Evolutionary conservation across 2,329 filamentous ascomycete genomes (phyloP), one percentile per base, ranked within the genome.

Genomic region (Clathrospora elynae): DNA sequence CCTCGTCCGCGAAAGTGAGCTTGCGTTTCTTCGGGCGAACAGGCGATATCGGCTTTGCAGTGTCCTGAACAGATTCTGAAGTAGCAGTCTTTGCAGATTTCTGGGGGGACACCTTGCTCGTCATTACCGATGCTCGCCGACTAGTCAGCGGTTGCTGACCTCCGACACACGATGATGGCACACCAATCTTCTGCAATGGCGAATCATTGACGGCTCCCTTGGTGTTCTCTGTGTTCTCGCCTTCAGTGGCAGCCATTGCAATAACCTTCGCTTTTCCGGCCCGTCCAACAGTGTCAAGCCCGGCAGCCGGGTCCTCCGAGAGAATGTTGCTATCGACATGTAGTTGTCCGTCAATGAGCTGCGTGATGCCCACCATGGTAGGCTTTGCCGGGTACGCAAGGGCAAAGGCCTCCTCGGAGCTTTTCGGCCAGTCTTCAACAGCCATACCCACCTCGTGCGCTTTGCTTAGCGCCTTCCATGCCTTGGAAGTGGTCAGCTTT

Each of bases 391-490:
- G 67, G 7, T 59, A 60, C 3, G 67, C 66, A 19, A 96, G 78
- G 1, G 87, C 83, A 86, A 90, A 96, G 3, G 79, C 75, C 11
- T 73, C 67, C 2, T 80, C 79, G 3, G 79, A 78, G 1, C 78
- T 75, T 8, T 75, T 74, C 0, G 89, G 86, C 61, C 92, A 90
- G 19, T 81, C 71, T 2, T 81, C 64, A 2, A 96, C 71, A 44
- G 84, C 87, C 8, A 95, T 68, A 0, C 90, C 90, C 44, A 96
- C 78, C 62, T 96, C 88, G 55, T 92, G 88, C 14, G 83, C 84
- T 17, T 74, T 70, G 44, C 85, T 87, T 57, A 90, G 83, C 0
- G 83, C 75, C 16, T 75, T 75, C 76, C 89, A 91, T 18, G 86
- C 77, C 5, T 70, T 57, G 46, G 86, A 91, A 0, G 62, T 53